Percentiles rank a stretch among this genome's conserved stretches.
Conservation (phyloP, 2,329 filamentous ascomycete species). For the Penicillium sp. region DNA sequence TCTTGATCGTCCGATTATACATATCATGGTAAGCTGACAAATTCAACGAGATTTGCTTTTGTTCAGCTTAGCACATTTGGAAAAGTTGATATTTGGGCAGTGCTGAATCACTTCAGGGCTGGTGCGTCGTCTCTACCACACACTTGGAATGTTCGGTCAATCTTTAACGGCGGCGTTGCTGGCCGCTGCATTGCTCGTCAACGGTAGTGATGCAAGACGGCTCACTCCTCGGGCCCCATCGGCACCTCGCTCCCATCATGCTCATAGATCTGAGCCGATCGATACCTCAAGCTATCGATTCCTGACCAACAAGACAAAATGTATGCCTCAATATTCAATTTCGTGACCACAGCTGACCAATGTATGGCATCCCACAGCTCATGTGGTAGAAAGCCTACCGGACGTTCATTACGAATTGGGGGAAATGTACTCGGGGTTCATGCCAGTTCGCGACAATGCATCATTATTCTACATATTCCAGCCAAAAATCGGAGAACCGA, state of each 20-base stretch:
- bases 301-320: conserved; percentile 26
- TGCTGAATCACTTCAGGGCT: no score
- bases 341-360: background rate
- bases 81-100: no score
- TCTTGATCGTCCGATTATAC: background rate
- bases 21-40: background rate
- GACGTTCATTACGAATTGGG: conserved; percentile 70
- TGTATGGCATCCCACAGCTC: conserved; percentile 44
- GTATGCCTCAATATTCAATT: conserved; percentile 16
- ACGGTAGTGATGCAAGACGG: background rate
- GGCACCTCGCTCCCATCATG: background rate
- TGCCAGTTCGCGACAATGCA: conserved; percentile 56
- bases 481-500: conserved; percentile 45
- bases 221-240: background rate
- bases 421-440: conserved; percentile 51
- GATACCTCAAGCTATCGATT: conserved; percentile 26
- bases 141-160: background rate
- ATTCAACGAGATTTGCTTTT: background rate
- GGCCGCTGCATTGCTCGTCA: background rate
- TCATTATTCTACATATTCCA: conserved; percentile 56
- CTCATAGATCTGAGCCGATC: background rate
- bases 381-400: conserved; percentile 67
- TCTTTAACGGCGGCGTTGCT: background rate
- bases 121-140: no score
- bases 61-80: background rate